phyloP scores from a whole-genome alignment of 768 basidiomycete genomes.

The Tricholoma hemisulphureum region DNA sequence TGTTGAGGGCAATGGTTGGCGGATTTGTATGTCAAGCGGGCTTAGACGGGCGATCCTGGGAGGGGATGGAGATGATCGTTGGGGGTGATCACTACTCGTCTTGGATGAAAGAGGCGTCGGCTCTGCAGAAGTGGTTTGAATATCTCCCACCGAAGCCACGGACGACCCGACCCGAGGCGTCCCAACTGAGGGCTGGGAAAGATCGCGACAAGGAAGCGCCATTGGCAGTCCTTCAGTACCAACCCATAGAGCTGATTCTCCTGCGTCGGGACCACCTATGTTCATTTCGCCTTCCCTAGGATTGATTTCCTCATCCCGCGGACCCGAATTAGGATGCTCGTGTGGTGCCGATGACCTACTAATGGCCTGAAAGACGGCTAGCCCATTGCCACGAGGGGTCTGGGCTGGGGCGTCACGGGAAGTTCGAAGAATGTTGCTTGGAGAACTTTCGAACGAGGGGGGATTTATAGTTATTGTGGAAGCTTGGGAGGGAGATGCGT shows the following conservation, averaged over 20 bases:
- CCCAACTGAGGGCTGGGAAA: neutral
- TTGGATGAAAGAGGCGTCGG: neutral
- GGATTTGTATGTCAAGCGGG: neutral
- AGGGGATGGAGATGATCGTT: no score
- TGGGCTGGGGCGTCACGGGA: neutral
- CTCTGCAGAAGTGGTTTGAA: neutral
- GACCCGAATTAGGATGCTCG: neutral
- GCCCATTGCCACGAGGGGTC: no score
- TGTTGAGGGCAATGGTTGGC: neutral
- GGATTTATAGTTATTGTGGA: neutral
- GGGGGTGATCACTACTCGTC: neutral
- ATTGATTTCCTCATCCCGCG: neutral
- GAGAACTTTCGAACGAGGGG: neutral
- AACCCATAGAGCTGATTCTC: neutral
- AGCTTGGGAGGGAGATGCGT: neutral
- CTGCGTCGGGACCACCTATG: neutral
- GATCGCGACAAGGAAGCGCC: neutral
- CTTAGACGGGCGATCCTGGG: neutral
- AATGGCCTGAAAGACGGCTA: neutral
- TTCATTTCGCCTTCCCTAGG: neutral
- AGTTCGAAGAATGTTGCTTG: neutral
- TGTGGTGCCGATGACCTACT: neutral
- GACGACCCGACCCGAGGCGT: neutral
- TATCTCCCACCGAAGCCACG: neutral
- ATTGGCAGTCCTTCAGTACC: neutral